Conservation (phyloP, 2,329 filamentous ascomycete genomes). For the Pseudogymnoascus sp. region DNA sequence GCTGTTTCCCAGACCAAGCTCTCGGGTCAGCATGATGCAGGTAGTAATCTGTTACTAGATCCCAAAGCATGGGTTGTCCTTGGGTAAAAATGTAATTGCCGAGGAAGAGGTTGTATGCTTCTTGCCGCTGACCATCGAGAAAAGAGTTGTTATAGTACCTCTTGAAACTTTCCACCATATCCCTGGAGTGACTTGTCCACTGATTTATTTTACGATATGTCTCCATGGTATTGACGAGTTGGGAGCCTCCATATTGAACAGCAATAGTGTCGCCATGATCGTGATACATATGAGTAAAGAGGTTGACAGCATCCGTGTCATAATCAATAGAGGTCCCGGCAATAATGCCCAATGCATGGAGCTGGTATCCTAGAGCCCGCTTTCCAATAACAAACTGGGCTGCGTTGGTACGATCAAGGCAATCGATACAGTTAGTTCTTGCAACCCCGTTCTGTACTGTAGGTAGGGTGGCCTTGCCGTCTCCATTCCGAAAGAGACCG, state of each 20-base stretch:
- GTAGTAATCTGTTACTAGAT: conserved; percentile 89
- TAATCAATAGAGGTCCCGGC: conserved; percentile 73
- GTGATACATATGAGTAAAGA: conserved; percentile 98
- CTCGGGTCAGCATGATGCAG: conserved; percentile 83
- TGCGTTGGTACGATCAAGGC: conserved; percentile 91
- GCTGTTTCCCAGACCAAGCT: conserved; percentile 54
- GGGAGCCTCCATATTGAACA: conserved; percentile 93
- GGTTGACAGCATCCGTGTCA: conserved; percentile 89
- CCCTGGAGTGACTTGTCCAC: conserved; percentile 93
- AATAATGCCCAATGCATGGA: conserved; percentile 85
- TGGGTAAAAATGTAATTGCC: conserved; percentile 88
- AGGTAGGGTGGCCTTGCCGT: conserved; percentile 54
- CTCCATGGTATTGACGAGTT: conserved; percentile 98
- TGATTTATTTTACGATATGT: conserved; percentile 99
- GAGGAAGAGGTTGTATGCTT: conserved; percentile 94
- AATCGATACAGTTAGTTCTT: conserved; percentile 96
- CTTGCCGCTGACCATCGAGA: conserved; percentile 92
- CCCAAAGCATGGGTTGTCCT: conserved; percentile 93
- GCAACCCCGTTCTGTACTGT: conserved; percentile 85
- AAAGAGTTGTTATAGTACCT: conserved; percentile 99
- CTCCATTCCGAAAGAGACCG: conserved; percentile 91
- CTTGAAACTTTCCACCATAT: conserved; percentile 99
- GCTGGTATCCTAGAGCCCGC: conserved; percentile 80
- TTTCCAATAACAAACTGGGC: conserved; percentile 98
- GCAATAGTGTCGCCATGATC: conserved; percentile 97